Evolutionary conservation across 2,329 filamentous ascomycete genomes (phyloP).

Genomic region (Sordariomycetes sp.): DNA sequence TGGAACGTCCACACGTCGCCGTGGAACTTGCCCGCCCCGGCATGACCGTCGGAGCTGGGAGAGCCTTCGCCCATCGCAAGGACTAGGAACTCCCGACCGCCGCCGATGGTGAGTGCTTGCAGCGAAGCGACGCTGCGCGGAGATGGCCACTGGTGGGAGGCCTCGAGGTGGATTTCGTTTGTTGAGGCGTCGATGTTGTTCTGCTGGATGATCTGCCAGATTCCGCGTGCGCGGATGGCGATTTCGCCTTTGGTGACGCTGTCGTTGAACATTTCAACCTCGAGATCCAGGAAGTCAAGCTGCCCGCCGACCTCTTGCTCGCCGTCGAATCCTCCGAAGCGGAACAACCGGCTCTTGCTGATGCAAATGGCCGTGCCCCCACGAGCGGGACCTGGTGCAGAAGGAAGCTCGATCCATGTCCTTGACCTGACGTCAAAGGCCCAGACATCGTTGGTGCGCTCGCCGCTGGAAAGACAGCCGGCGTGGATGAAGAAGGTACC

Average conservation of each 20-base stretch:
- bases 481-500: slow-evolving; percentile 70
- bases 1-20: slow-evolving; percentile 57
- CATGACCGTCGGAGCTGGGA: slow-evolving; percentile 38
- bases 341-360: slow-evolving; percentile 56
- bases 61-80: slow-evolving; percentile 50
- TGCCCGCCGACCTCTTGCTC: slow-evolving; percentile 58
- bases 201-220: slow-evolving; percentile 44
- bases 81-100: slow-evolving; percentile 53
- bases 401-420: slow-evolving; percentile 58
- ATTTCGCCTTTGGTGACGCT: slow-evolving; percentile 37
- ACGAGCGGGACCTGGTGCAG: slow-evolving; percentile 57
- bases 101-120: slow-evolving; percentile 46
- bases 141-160: slow-evolving; percentile 36
- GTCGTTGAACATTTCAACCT: slow-evolving; percentile 46
- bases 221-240: slow-evolving; percentile 36
- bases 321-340: slow-evolving; percentile 76
- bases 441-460: slow-evolving; percentile 64
- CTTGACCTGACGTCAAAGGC: slow-evolving; percentile 57
- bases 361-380: slow-evolving; percentile 61
- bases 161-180: slow-evolving; percentile 23
- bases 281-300: slow-evolving; percentile 56
- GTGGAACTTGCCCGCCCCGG: slow-evolving; percentile 43
- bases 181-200: slow-evolving; percentile 20
- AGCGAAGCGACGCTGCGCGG: slow-evolving; percentile 44
- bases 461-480: slow-evolving; percentile 56